Percentiles rank a stretch among this genome's conserved stretches.
Evolutionary conservation across 2,329 filamentous ascomycete species (phyloP).

Genomic region (Iodosphaeria phyllophila): DNA sequence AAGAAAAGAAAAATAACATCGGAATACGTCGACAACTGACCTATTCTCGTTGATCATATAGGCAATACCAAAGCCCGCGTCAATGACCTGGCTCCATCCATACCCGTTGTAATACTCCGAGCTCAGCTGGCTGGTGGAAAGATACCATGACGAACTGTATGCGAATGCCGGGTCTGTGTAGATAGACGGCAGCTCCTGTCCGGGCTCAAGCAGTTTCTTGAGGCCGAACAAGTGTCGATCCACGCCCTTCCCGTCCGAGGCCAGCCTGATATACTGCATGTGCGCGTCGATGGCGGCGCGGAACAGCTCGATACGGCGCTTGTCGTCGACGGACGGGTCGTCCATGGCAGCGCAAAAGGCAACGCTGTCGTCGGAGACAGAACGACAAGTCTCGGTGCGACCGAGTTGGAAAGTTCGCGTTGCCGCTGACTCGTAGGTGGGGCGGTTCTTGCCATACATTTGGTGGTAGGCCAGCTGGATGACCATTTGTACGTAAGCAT

Average conservation of each 20-base stretch:
- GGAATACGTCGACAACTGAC: conserved; percentile 22
- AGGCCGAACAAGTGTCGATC: conserved; percentile 95
- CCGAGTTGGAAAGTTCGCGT: conserved; percentile 92
- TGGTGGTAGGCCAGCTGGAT: conserved; percentile 98
- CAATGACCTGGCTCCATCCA: conserved; percentile 95
- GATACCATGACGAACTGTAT: conserved; percentile 78
- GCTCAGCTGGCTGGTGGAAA: conserved; percentile 77
- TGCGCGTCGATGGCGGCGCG: conserved; percentile 66
- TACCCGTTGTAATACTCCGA: conserved; percentile 98
- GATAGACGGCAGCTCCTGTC: conserved; percentile 64
- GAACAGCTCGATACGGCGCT: conserved; percentile 57
- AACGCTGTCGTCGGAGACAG: conserved; percentile 77
- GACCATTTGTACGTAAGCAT: conserved; percentile 95
- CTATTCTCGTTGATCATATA: conserved; percentile 99
- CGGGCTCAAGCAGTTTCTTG: conserved; percentile 70
- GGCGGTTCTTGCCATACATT: conserved; percentile 96
- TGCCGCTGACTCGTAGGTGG: conserved; percentile 92
- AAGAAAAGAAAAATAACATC: neutral
- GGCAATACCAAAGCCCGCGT: conserved; percentile 89
- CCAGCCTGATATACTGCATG: conserved; percentile 76
- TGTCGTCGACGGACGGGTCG: conserved; percentile 43
- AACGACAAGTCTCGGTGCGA: conserved; percentile 87
- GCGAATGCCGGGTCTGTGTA: conserved; percentile 73
- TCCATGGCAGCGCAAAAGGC: conserved; percentile 79
- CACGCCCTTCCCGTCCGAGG: conserved; percentile 81